These are phyloP conservation scores for Helichrysum umbraculigerum DNA, from an alignment of 129 eudicot species.

Conservation along the genomic window DNA sequence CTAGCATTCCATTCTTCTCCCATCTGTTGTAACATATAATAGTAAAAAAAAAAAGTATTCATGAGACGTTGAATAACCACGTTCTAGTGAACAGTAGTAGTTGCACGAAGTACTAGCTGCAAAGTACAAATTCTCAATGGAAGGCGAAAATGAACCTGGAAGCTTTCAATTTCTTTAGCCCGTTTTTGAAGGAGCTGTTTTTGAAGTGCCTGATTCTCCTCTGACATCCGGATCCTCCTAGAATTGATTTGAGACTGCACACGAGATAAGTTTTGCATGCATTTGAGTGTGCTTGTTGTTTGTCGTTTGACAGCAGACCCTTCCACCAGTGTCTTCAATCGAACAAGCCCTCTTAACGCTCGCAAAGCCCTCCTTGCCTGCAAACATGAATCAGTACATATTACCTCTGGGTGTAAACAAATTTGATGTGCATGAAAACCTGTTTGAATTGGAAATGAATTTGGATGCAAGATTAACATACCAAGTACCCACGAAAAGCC, in stretches of 20 bases:
- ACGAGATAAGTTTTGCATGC: constrained; percentile 86
- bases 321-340: constrained; percentile 77
- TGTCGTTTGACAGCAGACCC: constrained; percentile 80
- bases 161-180: constrained; percentile 75
- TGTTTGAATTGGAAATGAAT: not conserved
- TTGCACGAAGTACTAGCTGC: not conserved
- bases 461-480: constrained; percentile 33
- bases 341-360: constrained; percentile 86
- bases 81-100: not conserved
- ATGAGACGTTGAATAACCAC: not conserved
- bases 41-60: not conserved
- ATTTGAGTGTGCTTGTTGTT: constrained; percentile 75
- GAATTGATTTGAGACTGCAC: constrained; percentile 85
- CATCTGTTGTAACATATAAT: constrained; percentile 43
- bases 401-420: not conserved
- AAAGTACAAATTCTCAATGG: not conserved
- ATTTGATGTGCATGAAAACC: not conserved
- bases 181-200: constrained; percentile 79
- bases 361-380: constrained; percentile 87
- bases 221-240: constrained; percentile 81
- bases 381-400: constrained; percentile 9
- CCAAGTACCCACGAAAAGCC: constrained; percentile 86
- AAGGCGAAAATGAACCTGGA: constrained; percentile 46
- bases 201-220: constrained; percentile 87
- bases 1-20: constrained; percentile 92